Percentiles rank a stretch among this genome's conserved stretches.
Conservation (phyloP, 164 flowering plant species). For the Piper betle region DNA sequence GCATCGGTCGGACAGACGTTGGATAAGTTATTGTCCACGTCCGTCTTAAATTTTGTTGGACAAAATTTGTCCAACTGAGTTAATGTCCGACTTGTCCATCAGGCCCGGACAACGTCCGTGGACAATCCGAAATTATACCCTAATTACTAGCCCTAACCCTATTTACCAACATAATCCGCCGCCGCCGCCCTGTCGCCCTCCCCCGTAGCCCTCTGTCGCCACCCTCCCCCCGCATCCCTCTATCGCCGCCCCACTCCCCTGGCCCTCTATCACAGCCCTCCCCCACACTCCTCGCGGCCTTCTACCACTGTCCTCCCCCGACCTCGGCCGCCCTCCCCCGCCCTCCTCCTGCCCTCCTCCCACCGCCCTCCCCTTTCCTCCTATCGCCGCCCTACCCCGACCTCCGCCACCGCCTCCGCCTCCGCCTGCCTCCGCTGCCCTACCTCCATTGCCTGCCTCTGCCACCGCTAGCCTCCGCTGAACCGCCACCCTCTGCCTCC, state of each 20-base stretch:
- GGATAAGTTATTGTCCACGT: too few relatives aligned
- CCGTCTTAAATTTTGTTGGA: too few relatives aligned
- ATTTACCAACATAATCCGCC: too few relatives aligned
- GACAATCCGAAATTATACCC: too few relatives aligned
- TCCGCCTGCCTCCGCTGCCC: slow-evolving; percentile 25
- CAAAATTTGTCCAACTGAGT: too few relatives aligned
- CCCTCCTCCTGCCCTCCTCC: background rate
- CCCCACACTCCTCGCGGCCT: background rate
- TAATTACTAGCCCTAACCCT: too few relatives aligned
- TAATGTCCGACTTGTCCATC: too few relatives aligned
- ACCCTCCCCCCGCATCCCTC: background rate
- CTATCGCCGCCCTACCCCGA: background rate
- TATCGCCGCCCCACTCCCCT: background rate
- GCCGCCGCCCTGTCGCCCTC: too few relatives aligned
- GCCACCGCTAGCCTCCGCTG: slow-evolving; percentile 35
- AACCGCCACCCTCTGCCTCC: slow-evolving; percentile 55
- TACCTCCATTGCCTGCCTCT: slow-evolving; percentile 16
- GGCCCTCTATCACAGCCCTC: background rate
- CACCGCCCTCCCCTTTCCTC: background rate
- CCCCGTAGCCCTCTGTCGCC: background rate
- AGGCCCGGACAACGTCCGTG: background rate
- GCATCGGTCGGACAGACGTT: too few relatives aligned
- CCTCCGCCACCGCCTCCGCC: slow-evolving; percentile 15
- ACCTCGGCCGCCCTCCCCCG: background rate
- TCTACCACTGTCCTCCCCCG: background rate